Evolutionary conservation across 495 filamentous ascomycete species (phyloP).

Genomic region (Xylaria curta): DNA sequence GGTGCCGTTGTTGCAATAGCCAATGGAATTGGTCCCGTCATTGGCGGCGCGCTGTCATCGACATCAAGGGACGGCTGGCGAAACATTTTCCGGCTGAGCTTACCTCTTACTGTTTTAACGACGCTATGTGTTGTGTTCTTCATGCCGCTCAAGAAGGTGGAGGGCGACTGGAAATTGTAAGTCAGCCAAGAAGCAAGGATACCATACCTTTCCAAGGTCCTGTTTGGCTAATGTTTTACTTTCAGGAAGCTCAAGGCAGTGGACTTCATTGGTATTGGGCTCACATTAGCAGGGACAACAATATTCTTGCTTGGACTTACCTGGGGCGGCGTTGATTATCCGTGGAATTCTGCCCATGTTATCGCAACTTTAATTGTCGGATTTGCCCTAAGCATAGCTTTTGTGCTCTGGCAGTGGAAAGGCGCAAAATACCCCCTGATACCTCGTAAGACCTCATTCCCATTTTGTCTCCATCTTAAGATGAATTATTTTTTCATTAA

Average conservation of each 20-base stretch:
- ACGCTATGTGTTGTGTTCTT: conserved; percentile 55
- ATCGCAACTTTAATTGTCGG: conserved; percentile 48
- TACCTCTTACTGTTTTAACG: conserved; percentile 53
- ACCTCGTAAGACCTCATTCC: conserved; percentile 33
- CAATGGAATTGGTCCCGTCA: conserved; percentile 18
- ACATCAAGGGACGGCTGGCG: conserved; percentile 53
- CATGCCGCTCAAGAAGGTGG: conserved; percentile 58
- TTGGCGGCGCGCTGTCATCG: conserved; percentile 58
- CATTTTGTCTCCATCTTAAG: neutral
- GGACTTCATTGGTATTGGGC: neutral
- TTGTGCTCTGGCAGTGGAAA: conserved; percentile 59
- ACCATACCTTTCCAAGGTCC: neutral
- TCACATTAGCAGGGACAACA: neutral
- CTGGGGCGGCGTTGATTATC: neutral
- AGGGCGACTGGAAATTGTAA: conserved; percentile 56
- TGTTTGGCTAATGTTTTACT: neutral
- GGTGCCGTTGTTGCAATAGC: neutral
- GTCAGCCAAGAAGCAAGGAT: neutral
- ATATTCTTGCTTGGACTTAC: neutral
- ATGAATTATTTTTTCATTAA: neutral
- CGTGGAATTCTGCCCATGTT: neutral
- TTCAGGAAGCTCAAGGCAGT: neutral
- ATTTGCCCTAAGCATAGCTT: conserved; percentile 47
- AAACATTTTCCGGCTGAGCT: conserved; percentile 63
- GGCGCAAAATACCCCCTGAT: conserved; percentile 43